Conservation (phyloP, 1,284 basidiomycete genomes). For the Ganoderma boninense region DNA sequence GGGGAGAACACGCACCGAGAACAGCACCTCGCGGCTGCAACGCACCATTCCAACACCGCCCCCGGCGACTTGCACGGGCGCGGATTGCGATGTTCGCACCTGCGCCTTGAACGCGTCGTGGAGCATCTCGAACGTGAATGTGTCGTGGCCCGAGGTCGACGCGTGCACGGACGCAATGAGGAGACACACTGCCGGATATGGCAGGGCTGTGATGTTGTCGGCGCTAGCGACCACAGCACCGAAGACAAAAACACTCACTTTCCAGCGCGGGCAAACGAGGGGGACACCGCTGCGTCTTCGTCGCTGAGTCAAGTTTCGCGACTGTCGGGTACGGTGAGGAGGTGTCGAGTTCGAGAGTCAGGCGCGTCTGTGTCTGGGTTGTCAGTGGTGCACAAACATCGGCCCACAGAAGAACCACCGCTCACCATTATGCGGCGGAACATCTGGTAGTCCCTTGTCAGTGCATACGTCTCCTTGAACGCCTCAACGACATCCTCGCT, state of each 20-base stretch:
- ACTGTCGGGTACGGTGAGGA: constrained; percentile 60
- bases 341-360: constrained; percentile 56
- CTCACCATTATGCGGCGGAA: constrained; percentile 75
- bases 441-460: constrained; percentile 74
- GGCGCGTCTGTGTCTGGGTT: constrained; percentile 52
- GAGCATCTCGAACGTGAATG: constrained; percentile 83
- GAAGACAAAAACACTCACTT: constrained; percentile 48
- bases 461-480: constrained; percentile 66
- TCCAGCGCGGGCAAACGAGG: constrained; percentile 57
- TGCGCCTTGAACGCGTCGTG: constrained; percentile 73
- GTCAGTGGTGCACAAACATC: constrained; percentile 16
- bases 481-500: constrained; percentile 53
- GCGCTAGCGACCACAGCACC: background rate
- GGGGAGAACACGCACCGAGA: constrained; percentile 56
- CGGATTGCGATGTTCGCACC: constrained; percentile 69
- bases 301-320: constrained; percentile 49
- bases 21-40: constrained; percentile 66
- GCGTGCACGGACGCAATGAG: constrained; percentile 75
- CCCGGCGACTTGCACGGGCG: constrained; percentile 77
- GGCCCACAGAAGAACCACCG: constrained; percentile 6
- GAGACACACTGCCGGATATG: constrained; percentile 79
- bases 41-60: constrained; percentile 78
- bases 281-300: constrained; percentile 62
- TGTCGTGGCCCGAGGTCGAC: constrained; percentile 69
- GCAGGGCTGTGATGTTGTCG: constrained; percentile 52